Conservation (phyloP, 192 early-diverging fungal species). For the Rhizophagus clarus region DNA sequence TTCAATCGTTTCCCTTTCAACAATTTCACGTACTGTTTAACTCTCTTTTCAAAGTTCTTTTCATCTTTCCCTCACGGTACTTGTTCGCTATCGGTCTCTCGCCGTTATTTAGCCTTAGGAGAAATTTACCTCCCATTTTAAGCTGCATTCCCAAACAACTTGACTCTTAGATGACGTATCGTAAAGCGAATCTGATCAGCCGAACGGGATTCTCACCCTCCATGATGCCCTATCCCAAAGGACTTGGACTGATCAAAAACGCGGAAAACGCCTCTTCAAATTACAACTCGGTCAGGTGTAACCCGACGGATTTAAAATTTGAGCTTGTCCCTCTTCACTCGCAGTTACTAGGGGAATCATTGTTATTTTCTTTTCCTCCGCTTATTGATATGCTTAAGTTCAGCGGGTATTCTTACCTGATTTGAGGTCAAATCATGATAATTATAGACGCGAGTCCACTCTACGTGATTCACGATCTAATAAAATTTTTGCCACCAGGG, state of each 20-base stretch:
- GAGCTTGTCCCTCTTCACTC: conserved; percentile 75
- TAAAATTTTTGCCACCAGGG: too few relatives aligned
- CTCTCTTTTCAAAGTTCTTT: conserved; percentile 84
- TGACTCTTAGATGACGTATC: conserved; percentile 67
- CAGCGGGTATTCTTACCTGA: too few relatives aligned
- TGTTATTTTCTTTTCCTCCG: conserved; percentile 83
- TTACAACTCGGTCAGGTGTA: conserved; percentile 55
- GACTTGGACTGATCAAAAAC: conserved; percentile 44
- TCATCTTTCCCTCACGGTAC: conserved; percentile 88
- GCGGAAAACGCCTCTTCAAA: conserved; percentile 58
- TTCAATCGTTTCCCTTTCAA: conserved; percentile 68
- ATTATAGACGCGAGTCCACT: too few relatives aligned
- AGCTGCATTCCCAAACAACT: conserved; percentile 77
- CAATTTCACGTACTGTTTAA: conserved; percentile 84
- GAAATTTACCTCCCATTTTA: conserved; percentile 79
- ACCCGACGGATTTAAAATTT: conserved; percentile 57
- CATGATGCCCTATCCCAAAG: conserved; percentile 70
- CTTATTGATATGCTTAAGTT: too few relatives aligned
- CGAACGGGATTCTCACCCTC: conserved; percentile 76
- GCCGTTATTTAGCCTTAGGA: conserved; percentile 82
- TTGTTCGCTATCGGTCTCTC: conserved; percentile 88
- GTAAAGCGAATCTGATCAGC: conserved; percentile 43
- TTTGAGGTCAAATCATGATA: conserved; percentile 58
- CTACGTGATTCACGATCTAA: too few relatives aligned
- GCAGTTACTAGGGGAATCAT: conserved; percentile 56